Percentiles rank a stretch among this genome's conserved stretches.
phyloP scores from a whole-genome alignment of 2,329 filamentous ascomycete species.

The Verticillium klebahnii region DNA sequence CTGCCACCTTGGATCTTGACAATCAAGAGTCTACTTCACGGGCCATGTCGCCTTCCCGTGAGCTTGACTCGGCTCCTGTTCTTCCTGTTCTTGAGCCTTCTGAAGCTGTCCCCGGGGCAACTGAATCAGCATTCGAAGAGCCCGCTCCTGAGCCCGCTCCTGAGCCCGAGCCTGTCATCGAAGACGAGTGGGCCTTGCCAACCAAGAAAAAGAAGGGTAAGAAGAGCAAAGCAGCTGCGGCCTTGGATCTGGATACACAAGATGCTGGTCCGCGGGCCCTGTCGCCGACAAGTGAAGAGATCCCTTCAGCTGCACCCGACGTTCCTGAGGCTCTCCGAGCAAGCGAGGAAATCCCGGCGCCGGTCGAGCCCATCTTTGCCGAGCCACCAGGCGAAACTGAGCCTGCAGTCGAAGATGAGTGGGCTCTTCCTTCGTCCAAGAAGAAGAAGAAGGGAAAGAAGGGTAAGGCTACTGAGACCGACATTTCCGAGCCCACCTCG shows the following conservation, averaged over 20 bases:
- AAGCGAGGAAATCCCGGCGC: background rate
- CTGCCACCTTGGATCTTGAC: background rate
- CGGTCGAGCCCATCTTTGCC: background rate
- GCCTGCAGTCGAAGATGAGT: conserved; percentile 8
- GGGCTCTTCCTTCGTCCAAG: conserved; percentile 10
- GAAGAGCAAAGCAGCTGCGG: conserved; percentile 3
- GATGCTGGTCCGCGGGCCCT: background rate
- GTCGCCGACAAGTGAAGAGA: background rate
- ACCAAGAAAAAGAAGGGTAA: conserved; percentile 22
- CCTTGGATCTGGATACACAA: background rate
- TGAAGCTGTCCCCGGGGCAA: background rate
- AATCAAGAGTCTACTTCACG: conserved; percentile 1
- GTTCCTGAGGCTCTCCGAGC: background rate
- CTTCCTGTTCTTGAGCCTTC: background rate
- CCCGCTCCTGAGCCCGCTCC: background rate
- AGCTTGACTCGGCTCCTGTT: background rate
- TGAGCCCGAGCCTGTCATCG: background rate
- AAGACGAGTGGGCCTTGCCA: conserved; percentile 13
- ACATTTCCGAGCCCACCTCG: background rate
- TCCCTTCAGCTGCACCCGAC: background rate
- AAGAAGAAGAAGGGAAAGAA: conserved; percentile 22
- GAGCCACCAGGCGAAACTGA: background rate
- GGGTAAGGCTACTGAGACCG: background rate
- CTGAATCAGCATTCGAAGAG: background rate
- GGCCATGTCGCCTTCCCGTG: conserved; percentile 4